Conservation (phyloP, 179 eudicot species). For the Carnegiea gigantea region DNA sequence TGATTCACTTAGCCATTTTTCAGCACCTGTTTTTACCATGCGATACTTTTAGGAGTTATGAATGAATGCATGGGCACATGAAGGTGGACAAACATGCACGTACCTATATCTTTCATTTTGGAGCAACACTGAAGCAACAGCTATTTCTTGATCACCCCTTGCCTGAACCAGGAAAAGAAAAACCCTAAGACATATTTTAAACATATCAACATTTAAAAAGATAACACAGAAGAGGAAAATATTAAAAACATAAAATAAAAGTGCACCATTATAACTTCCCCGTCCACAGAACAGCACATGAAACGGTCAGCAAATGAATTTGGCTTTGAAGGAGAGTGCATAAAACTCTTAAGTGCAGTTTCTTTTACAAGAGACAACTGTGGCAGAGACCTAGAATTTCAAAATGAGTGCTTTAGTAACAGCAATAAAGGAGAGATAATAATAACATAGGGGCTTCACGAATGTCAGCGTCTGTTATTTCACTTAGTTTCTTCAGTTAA, state of each 20-base stretch:
- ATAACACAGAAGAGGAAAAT: not conserved
- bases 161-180: slow-evolving; percentile 45
- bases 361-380: slow-evolving; percentile 77
- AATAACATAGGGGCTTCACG: not conserved
- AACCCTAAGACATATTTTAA: not conserved
- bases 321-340: slow-evolving; percentile 44
- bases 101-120: slow-evolving; percentile 63
- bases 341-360: slow-evolving; percentile 67
- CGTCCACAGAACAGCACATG: slow-evolving; percentile 66
- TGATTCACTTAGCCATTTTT: not conserved
- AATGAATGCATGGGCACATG: not conserved
- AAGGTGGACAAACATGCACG: not conserved
- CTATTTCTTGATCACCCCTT: slow-evolving; percentile 71
- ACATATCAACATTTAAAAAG: not conserved
- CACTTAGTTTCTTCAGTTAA: not conserved
- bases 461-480: not conserved
- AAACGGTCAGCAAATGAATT: slow-evolving; percentile 42
- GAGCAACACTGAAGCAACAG: slow-evolving; percentile 57
- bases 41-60: not conserved
- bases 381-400: slow-evolving; percentile 70
- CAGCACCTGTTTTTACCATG: not conserved
- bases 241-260: not conserved
- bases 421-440: not conserved
- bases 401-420: slow-evolving; percentile 5
- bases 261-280: slow-evolving; percentile 69